Conservation (phyloP, 2,329 filamentous ascomycete genomes). For the Neonectria magnoliae region DNA sequence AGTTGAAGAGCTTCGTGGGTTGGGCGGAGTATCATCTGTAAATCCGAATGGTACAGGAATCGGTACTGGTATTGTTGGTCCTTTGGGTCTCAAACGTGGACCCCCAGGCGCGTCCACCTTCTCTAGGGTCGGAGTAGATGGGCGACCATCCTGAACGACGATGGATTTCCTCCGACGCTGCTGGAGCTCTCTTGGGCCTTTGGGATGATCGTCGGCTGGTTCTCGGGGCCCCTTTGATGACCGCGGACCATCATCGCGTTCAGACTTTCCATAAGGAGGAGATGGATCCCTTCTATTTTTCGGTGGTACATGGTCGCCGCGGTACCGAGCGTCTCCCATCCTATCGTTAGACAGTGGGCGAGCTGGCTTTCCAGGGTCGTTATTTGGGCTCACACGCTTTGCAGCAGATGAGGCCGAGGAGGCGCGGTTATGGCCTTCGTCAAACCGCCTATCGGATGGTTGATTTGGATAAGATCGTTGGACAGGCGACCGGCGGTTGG, state of each 20-base stretch:
- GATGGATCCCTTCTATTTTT: constrained; percentile 47
- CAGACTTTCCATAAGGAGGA: constrained; percentile 39
- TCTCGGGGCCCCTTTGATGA: constrained; percentile 38
- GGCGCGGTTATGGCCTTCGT: constrained; percentile 37
- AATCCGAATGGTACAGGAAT: constrained; percentile 39
- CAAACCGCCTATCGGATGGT: constrained; percentile 40
- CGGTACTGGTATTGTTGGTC: constrained; percentile 47
- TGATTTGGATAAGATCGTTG: constrained; percentile 46
- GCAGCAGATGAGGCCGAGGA: constrained; percentile 42
- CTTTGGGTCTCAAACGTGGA: constrained; percentile 49
- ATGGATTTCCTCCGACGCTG: constrained; percentile 49
- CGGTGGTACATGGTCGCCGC: constrained; percentile 41
- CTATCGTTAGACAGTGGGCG: constrained; percentile 49
- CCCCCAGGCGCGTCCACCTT: constrained; percentile 34
- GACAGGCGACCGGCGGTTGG: constrained; percentile 39
- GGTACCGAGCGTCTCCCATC: constrained; percentile 39
- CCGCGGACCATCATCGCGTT: constrained; percentile 34
- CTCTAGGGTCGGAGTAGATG: constrained; percentile 36
- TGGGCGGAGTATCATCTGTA: constrained; percentile 25
- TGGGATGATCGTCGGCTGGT: constrained; percentile 53
- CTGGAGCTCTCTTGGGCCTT: constrained; percentile 41
- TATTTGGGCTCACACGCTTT: constrained; percentile 41
- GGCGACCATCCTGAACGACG: constrained; percentile 49
- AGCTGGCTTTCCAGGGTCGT: constrained; percentile 40
- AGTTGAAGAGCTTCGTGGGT: constrained; percentile 43